Conservation (phyloP, 495 filamentous ascomycete genomes). For the Chaetomidium leptoderma region DNA sequence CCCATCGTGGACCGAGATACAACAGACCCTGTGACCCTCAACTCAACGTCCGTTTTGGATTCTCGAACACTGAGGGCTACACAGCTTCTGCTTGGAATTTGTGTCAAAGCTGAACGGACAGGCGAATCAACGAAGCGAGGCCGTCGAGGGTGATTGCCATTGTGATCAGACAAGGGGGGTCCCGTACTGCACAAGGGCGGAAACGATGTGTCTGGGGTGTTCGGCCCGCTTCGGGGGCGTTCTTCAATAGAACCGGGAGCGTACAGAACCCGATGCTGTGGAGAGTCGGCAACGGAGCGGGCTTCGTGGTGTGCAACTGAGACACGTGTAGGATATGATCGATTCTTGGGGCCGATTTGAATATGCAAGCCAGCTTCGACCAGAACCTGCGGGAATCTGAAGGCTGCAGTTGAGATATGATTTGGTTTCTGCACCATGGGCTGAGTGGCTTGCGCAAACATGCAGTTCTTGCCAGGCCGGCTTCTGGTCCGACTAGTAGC, state of each 20-base stretch:
- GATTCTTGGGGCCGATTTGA: neutral
- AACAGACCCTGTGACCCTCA: neutral
- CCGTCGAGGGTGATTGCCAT: neutral
- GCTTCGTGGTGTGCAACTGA: neutral
- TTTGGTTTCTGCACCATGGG: neutral
- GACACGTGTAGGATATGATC: neutral
- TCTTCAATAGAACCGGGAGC: neutral
- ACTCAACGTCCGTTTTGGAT: neutral
- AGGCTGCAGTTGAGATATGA: constrained; percentile 11
- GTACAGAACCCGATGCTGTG: neutral
- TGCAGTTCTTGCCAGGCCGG: constrained; percentile 1
- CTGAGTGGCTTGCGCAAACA: constrained; percentile 18
- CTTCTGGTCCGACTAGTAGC: neutral
- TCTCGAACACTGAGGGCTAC: neutral
- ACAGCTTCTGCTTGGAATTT: neutral
- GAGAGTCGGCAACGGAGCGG: neutral
- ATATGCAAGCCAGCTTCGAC: constrained; percentile 3
- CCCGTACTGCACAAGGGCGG: too few relatives aligned
- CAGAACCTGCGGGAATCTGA: neutral
- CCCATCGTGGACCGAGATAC: constrained; percentile 1
- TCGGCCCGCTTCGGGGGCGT: constrained; percentile 17
- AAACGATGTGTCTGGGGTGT: neutral
- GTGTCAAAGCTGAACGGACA: neutral
- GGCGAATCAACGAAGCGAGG: neutral
- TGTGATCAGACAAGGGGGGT: neutral